These are phyloP conservation scores for Fusarium siculi DNA, from an alignment of 2,329 filamentous ascomycete genomes.

Conservation along the genomic window DNA sequence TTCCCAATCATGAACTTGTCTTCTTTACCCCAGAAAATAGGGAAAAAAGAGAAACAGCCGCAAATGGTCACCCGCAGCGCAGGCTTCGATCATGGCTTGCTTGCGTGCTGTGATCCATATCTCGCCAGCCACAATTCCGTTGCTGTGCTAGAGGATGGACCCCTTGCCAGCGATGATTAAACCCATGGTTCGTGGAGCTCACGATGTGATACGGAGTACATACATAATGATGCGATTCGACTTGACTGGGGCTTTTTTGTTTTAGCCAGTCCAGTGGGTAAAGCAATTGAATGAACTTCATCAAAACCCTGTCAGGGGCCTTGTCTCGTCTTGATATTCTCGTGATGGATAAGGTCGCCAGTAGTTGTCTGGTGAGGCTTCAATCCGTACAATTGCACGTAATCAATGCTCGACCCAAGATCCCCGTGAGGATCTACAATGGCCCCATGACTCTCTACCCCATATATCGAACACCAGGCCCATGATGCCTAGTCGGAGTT, in stretches of 20 bases:
- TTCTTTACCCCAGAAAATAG: conserved; percentile 41
- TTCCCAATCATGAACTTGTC: conserved; percentile 4
- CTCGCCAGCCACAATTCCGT: conserved; percentile 41
- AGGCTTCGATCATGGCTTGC: conserved; percentile 25
- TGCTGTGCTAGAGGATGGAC: conserved; percentile 11
- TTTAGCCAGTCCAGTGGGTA: conserved; percentile 23
- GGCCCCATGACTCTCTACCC: conserved; percentile 17
- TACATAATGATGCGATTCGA: conserved; percentile 18
- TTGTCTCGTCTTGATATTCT: background rate
- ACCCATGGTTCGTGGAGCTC: conserved; percentile 27
- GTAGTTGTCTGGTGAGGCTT: conserved; percentile 3
- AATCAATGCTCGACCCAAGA: conserved; percentile 9
- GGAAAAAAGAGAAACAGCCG: background rate
- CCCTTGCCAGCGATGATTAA: conserved; percentile 25
- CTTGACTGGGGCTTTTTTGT: conserved; percentile 22
- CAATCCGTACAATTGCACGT: conserved; percentile 4
- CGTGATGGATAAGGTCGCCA: background rate
- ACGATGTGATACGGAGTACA: background rate
- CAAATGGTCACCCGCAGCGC: conserved; percentile 20
- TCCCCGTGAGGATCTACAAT: conserved; percentile 16
- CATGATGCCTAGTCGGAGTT: conserved; percentile 8
- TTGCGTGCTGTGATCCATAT: conserved; percentile 30
- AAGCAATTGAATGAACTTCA: background rate
- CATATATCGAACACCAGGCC: background rate
- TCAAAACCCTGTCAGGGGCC: conserved; percentile 11